Evolutionary conservation across 78 protist genomes (phyloP), one percentile per base, ranked within the genome.

Genomic region (Speleostelium caveatum): DNA sequence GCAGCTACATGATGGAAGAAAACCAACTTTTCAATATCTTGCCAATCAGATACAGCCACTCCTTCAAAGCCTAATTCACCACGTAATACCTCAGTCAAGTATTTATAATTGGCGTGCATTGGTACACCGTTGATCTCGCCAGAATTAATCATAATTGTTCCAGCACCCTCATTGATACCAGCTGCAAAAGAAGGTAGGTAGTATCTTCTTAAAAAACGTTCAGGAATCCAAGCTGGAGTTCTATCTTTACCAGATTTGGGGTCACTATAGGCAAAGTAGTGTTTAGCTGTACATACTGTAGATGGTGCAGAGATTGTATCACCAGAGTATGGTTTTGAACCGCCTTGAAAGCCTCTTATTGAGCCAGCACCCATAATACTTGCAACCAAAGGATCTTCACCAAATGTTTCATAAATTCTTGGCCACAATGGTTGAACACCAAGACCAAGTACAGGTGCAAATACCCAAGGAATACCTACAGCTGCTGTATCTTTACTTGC

Each of bases 391-490:
- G 92, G 92, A 72, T 91, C 92, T 53, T 87, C 95, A 30, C 95
- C 95, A 80, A 91, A 80, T 7, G 95, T 91, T 60, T 91, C 95
- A 77, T 91, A 91, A 58, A 91, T 59, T 36, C 95, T 61, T 28
- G 95, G 7, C 93, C 92, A 91, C 16, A 86, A 30, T 68, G 95
- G 95, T 24, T 87, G 75, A 21, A 72, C 65, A 33, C 86, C 95
- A 62, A 87, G 35, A 36, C 73, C 95, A 24, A 86, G 55, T 36
- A 87, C 78, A 45, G 95, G 95, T 35, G 95, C 75, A 55, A 91
- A 91, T 35, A 89, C 73, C 95, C 95, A 91, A 35, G 95, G 95
- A 36, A 91, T 87, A 42, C 93, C 95, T 36, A 87, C 95, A 35
- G 94, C 59, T 8, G 60, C 19, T 2, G 95, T 91, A 65, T 91